A percentile compares a stretch with the other conserved stretches of the same genome.
These are phyloP conservation scores for Fusarium nurragi DNA, from an alignment of 2,329 filamentous ascomycete genomes.

Conservation along the genomic window DNA sequence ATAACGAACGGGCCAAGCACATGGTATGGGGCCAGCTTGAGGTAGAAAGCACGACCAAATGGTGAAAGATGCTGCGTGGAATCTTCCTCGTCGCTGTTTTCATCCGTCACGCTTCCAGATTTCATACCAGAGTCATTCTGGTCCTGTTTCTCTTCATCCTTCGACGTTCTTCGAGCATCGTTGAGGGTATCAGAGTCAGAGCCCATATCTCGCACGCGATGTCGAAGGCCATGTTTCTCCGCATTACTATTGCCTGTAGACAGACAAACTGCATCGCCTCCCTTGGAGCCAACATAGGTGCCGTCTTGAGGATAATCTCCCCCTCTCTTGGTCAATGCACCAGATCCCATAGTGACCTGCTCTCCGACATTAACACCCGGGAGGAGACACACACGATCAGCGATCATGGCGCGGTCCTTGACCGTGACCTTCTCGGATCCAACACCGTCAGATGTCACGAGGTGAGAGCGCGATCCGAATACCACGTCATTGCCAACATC, in stretches of 20 bases:
- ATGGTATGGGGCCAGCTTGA: conserved; percentile 2
- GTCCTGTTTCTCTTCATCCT: neutral
- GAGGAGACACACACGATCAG: conserved; percentile 2
- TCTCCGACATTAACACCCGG: neutral
- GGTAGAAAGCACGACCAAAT: conserved; percentile 8
- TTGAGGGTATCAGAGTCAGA: neutral
- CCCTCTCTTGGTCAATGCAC: neutral
- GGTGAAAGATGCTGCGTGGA: neutral
- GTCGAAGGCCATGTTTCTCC: neutral
- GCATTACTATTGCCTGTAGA: neutral
- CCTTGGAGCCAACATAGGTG: conserved; percentile 1
- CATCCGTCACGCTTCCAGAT: neutral
- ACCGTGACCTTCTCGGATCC: neutral
- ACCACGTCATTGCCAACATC: conserved; percentile 8
- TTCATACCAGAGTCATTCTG: neutral
- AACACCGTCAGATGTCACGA: neutral
- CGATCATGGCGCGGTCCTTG: conserved; percentile 6
- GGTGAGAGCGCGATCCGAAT: neutral
- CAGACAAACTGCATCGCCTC: neutral
- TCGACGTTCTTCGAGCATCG: neutral
- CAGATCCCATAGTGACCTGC: neutral
- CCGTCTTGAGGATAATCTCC: neutral
- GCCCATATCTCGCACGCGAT: neutral
- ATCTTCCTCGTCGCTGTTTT: neutral
- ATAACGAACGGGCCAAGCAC: neutral